Conservation (phyloP, 257 asterid genomes). For the Solanum chmielewskii region DNA sequence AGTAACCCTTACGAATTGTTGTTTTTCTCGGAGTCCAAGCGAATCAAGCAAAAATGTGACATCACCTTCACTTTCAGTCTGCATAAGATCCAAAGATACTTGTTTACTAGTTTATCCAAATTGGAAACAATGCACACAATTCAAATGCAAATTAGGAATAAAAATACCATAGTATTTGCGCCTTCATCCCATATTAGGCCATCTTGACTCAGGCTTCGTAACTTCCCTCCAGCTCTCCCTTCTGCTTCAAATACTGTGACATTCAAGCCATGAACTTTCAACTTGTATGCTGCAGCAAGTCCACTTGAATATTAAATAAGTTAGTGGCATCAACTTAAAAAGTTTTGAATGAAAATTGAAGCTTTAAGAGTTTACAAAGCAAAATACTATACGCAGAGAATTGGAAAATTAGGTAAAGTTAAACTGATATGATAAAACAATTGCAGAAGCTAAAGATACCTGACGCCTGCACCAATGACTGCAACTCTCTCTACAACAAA, state of each 20-base stretch:
- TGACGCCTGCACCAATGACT: not conserved
- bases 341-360: not conserved
- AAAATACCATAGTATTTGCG: slow-evolving; percentile 83
- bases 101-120: not conserved
- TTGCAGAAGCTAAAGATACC: not conserved
- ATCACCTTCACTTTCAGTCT: slow-evolving; percentile 77
- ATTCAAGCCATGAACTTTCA: slow-evolving; percentile 64
- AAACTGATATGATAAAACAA: not conserved
- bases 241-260: slow-evolving; percentile 82
- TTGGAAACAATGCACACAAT: not conserved
- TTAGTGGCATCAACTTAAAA: not conserved
- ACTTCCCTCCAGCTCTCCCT: slow-evolving; percentile 77
- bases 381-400: not conserved
- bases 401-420: not conserved
- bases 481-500: not conserved
- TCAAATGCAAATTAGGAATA: not conserved
- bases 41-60: slow-evolving; percentile 75
- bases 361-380: not conserved
- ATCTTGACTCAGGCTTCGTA: slow-evolving; percentile 50
- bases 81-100: slow-evolving; percentile 8
- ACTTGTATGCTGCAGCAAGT: slow-evolving; percentile 88
- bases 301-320: slow-evolving; percentile 38
- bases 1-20: slow-evolving; percentile 50
- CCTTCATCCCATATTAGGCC: slow-evolving; percentile 95
- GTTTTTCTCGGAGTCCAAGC: slow-evolving; percentile 68